Evolutionary conservation across 805 yeast species (phyloP), one percentile per base, ranked within the genome.

Genomic region (Metschnikowia kunwiensis): DNA sequence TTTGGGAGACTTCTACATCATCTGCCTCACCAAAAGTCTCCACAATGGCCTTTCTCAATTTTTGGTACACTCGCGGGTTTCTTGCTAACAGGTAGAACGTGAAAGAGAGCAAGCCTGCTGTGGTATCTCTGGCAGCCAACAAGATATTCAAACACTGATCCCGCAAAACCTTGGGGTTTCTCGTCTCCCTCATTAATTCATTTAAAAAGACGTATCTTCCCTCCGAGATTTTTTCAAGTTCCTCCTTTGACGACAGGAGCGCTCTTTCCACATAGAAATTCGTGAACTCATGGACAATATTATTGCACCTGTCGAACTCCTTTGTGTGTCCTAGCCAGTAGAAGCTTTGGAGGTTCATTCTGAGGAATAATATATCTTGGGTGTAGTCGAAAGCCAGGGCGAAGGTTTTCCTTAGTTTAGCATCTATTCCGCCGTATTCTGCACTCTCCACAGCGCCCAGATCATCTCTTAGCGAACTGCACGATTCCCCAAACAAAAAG

Each of bases 51-150:
- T 46, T 52, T 36, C 72, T 65, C 36, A 74, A 59, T 40, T 60
- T 60, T 9, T 46, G 38, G 53, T 60, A 66, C 8, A 63, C 48
- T 2, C 50, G 51, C 7, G 71, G 71, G 48, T 71, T 53, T 34
- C 69, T 58, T 7, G 74, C 64, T 32, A 74, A 58, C 48, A 70
- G 68, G 43, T 55, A 69, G 23, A 37, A 26, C 28, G 32, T 22
- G 25, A 37, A 37, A 4, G 47, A 39, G 38, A 46, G 32, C 20
- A 45, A 35, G 9, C 47, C 41, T 2, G 47, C 49, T 11, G 47
- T 45, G 25, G 44, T 45, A 24, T 45, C 49, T 33, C 49, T 35
- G 10, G 47, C 49, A 11, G 49, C 49, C 24, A 45, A 35, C 45
- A 45, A 43, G 25, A 45, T 43, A 27, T 45, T 45, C 32, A 45